phyloP scores from a whole-genome alignment of 441 rosid genomes.

The Croton setiger region DNA sequence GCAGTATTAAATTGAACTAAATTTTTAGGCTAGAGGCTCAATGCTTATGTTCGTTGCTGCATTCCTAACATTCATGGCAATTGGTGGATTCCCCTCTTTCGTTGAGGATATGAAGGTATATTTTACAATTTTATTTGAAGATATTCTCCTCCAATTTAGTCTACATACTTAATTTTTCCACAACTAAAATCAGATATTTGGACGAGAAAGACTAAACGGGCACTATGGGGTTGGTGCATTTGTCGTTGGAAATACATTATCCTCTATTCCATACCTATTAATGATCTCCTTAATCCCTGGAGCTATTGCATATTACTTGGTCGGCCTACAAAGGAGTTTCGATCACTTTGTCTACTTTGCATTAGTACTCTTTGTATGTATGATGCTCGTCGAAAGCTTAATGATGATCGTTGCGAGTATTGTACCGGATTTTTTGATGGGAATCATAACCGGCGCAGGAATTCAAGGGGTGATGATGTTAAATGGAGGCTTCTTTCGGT shows the following conservation, averaged over 20 bases:
- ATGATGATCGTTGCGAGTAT: conserved; percentile 48
- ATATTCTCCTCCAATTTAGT: too few relatives aligned
- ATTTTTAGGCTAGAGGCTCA: conserved; percentile 42
- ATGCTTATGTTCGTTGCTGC: conserved; percentile 42
- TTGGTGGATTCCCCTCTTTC: conserved; percentile 54
- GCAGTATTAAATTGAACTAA: too few relatives aligned
- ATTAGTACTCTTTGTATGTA: conserved; percentile 27
- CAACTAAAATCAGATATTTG: conserved; percentile 29
- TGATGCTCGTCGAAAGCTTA: conserved; percentile 46
- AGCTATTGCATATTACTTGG: conserved; percentile 39
- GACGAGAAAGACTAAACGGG: conserved; percentile 44
- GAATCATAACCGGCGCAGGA: conserved; percentile 41
- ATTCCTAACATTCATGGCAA: conserved; percentile 50
- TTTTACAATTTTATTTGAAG: neutral
- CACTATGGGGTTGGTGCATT: conserved; percentile 42
- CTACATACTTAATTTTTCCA: too few relatives aligned
- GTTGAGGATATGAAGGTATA: conserved; percentile 49
- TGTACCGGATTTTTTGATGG: conserved; percentile 45
- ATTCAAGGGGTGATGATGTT: conserved; percentile 48
- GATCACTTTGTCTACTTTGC: conserved; percentile 36
- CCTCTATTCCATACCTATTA: conserved; percentile 37
- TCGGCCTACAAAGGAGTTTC: conserved; percentile 33
- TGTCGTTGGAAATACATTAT: conserved; percentile 38
- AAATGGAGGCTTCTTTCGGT: conserved; percentile 38
- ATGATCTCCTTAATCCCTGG: conserved; percentile 41